phyloP scores from a whole-genome alignment of 1,284 basidiomycete species.

The Tylopilus sp. region DNA sequence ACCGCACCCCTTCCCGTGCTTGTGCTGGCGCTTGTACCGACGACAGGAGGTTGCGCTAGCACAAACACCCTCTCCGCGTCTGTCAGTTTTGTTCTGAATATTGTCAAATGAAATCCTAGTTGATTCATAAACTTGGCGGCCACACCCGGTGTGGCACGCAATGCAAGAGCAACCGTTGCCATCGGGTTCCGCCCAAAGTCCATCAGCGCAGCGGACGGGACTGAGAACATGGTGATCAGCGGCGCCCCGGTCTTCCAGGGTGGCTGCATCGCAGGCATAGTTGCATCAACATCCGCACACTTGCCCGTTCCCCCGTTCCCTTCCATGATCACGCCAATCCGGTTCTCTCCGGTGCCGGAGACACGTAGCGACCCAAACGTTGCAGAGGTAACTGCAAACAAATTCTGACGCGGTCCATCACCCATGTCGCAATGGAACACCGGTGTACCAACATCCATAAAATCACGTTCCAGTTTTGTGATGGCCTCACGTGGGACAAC shows the following conservation, averaged over 20 bases:
- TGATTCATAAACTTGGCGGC: conserved; percentile 10
- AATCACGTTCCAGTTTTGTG: conserved; percentile 15
- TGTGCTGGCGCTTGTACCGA: not conserved
- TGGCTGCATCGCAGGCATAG: not conserved
- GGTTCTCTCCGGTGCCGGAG: conserved; percentile 21
- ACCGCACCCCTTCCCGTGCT: not conserved
- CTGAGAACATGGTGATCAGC: conserved; percentile 40
- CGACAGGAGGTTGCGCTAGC: conserved; percentile 16
- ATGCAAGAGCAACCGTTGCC: conserved; percentile 28
- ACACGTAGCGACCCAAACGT: conserved; percentile 38
- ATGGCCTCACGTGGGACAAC: conserved; percentile 27
- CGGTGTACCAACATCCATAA: conserved; percentile 35
- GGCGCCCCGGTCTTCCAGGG: conserved; percentile 34
- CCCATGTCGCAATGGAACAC: conserved; percentile 39
- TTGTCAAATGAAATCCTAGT: conserved; percentile 26
- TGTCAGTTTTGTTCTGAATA: conserved; percentile 34
- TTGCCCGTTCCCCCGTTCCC: conserved; percentile 16
- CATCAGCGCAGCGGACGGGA: conserved; percentile 35
- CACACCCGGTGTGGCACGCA: conserved; percentile 26
- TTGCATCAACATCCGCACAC: no score
- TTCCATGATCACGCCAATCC: conserved; percentile 28
- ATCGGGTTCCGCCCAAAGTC: conserved; percentile 13
- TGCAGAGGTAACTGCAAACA: conserved; percentile 38
- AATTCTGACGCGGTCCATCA: conserved; percentile 25
- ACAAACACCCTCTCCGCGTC: conserved; percentile 37